A percentile compares a stretch with the other conserved stretches of the same genome.
Evolutionary conservation across 108 stramenopile species (phyloP).

Genomic region (Asterionellopsis glacialis): DNA sequence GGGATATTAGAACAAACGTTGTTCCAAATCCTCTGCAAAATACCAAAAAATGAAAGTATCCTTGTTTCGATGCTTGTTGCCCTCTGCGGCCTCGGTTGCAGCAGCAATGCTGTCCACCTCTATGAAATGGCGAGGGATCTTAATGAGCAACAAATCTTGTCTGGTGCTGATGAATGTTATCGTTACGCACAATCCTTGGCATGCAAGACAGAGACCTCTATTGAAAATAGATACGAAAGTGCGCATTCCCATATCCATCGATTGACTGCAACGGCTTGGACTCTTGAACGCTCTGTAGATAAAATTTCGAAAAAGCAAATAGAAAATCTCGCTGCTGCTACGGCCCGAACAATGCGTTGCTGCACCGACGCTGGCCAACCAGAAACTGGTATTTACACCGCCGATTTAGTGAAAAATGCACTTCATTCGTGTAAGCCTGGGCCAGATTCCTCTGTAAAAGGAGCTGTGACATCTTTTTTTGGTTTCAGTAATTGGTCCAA

Average conservation of each 20-base stretch:
- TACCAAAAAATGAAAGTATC: slow-evolving; percentile 6
- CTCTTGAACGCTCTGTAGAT: background rate
- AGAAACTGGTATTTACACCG: background rate
- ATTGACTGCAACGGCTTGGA: slow-evolving; percentile 1
- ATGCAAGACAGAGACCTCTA: slow-evolving; percentile 5
- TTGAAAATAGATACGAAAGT: slow-evolving; percentile 2
- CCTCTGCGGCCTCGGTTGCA: slow-evolving; percentile 42
- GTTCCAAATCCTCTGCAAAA: background rate
- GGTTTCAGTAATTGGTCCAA: background rate
- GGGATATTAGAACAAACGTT: background rate
- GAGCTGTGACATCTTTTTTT: slow-evolving; percentile 4
- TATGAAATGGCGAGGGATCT: slow-evolving; percentile 7
- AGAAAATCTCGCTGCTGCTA: background rate
- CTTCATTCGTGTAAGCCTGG: background rate
- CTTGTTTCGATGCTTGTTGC: slow-evolving; percentile 36
- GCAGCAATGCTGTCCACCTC: slow-evolving; percentile 18
- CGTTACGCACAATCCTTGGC: slow-evolving; percentile 17
- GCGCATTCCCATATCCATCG: slow-evolving; percentile 2
- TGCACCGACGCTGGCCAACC: slow-evolving; percentile 3
- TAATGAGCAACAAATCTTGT: slow-evolving; percentile 4
- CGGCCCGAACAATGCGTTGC: background rate
- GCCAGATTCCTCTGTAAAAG: background rate
- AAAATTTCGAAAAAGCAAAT: background rate
- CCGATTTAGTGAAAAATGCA: background rate
- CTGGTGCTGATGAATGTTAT: slow-evolving; percentile 12